Evolutionary conservation across 1,284 basidiomycete species (phyloP).

Genomic region (Ustilago cynodontis): DNA sequence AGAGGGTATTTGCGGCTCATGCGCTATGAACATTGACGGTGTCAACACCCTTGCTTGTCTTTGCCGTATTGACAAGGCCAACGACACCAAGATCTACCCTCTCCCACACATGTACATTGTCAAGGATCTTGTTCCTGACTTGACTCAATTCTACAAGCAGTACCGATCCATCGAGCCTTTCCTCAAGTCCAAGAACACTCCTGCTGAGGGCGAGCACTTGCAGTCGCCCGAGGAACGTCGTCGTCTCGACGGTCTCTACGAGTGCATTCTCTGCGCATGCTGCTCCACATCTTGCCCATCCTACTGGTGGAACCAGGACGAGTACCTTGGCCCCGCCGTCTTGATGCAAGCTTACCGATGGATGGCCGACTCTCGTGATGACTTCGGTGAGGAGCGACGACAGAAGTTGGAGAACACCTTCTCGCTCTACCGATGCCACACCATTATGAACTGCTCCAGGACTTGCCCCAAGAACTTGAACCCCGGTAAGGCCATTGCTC

Average conservation of each 20-base stretch:
- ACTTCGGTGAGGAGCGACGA: constrained; percentile 83
- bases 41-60: constrained; percentile 95
- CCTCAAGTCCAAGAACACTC: constrained; percentile 67
- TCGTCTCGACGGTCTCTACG: constrained; percentile 97
- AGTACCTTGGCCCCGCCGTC: constrained; percentile 96
- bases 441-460: constrained; percentile 95
- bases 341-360: constrained; percentile 87
- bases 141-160: constrained; percentile 96
- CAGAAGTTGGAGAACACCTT: constrained; percentile 94
- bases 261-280: constrained; percentile 74
- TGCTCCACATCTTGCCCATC: constrained; percentile 91
- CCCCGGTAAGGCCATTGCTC: constrained; percentile 69
- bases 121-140: constrained; percentile 92
- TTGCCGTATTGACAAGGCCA: constrained; percentile 89
- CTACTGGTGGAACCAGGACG: constrained; percentile 99
- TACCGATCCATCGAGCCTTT: constrained; percentile 93
- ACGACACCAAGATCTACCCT: constrained; percentile 89
- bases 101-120: constrained; percentile 99
- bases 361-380: constrained; percentile 96
- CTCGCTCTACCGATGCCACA: constrained; percentile 82
- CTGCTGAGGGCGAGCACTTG: constrained; percentile 78
- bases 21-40: constrained; percentile 99
- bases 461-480: constrained; percentile 97
- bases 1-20: constrained; percentile 98
- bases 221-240: constrained; percentile 91